A percentile compares a stretch with the other conserved stretches of the same genome.
These are phyloP conservation scores for Endocladia muricata DNA, from an alignment of 31 red algal genomes.

Conservation along the genomic window DNA sequence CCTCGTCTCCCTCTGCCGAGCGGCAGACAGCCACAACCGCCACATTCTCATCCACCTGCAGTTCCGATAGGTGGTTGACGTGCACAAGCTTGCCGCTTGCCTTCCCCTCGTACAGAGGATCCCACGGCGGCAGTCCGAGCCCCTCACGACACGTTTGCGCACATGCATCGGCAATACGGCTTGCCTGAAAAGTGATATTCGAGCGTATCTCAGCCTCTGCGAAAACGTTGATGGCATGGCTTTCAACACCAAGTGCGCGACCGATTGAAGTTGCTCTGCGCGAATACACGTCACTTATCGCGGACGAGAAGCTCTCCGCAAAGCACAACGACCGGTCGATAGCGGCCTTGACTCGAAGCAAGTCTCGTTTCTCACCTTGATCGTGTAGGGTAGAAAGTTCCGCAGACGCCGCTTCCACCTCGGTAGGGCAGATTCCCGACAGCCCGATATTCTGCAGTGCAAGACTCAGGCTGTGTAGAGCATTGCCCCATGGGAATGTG, in stretches of 20 bases:
- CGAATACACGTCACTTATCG: constrained; percentile 40
- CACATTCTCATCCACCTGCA: not conserved
- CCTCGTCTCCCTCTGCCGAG: constrained; percentile 67
- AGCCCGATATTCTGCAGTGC: constrained; percentile 23
- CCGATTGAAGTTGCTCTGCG: constrained; percentile 28
- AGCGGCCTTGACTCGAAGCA: constrained; percentile 50
- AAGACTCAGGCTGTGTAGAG: constrained; percentile 19
- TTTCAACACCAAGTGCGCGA: constrained; percentile 34
- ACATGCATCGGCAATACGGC: constrained; percentile 41
- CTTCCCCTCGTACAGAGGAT: constrained; percentile 45
- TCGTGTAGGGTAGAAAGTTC: constrained; percentile 25
- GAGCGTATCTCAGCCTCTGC: constrained; percentile 72
- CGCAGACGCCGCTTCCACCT: constrained; percentile 27
- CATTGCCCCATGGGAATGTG: constrained; percentile 22
- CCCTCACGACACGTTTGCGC: not conserved
- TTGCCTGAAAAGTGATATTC: constrained; percentile 63
- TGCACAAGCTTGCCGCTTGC: constrained; percentile 33
- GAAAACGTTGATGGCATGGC: constrained; percentile 39
- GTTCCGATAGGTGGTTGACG: constrained; percentile 27
- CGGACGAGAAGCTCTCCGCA: constrained; percentile 38
- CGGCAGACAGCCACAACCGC: constrained; percentile 31
- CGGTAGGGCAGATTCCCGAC: constrained; percentile 28
- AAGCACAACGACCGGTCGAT: constrained; percentile 48
- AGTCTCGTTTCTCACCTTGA: not conserved
- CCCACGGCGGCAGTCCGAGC: constrained; percentile 65